Conservation (phyloP, 805 yeast genomes). For the Candida palmyrensis region DNA sequence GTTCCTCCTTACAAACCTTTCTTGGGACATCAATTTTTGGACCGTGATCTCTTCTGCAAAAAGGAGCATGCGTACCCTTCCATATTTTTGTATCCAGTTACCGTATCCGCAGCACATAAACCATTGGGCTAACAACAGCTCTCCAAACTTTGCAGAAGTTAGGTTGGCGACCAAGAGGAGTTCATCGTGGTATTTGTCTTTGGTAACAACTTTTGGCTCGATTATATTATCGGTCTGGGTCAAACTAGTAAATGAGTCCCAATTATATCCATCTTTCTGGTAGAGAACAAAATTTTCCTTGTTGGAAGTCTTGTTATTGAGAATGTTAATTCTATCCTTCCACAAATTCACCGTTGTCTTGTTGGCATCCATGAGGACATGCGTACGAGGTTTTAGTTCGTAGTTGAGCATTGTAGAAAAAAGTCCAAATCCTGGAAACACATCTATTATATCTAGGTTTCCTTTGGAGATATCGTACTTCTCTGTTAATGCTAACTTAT, state of each 20-base stretch:
- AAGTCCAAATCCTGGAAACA: slow-evolving; percentile 55
- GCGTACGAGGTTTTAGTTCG: slow-evolving; percentile 55
- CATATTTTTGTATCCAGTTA: slow-evolving; percentile 70
- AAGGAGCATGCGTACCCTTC: slow-evolving; percentile 69
- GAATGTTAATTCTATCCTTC: slow-evolving; percentile 19
- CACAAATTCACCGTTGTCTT: slow-evolving; percentile 20
- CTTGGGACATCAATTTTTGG: slow-evolving; percentile 49
- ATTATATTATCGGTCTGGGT: slow-evolving; percentile 42
- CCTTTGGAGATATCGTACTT: slow-evolving; percentile 30
- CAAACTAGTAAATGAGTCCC: slow-evolving; percentile 56
- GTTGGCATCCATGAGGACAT: slow-evolving; percentile 57
- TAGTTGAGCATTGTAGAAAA: slow-evolving; percentile 61
- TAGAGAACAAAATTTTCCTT: slow-evolving; percentile 28
- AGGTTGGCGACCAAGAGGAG: slow-evolving; percentile 58
- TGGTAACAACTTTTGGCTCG: slow-evolving; percentile 15
- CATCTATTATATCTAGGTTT: slow-evolving; percentile 49
- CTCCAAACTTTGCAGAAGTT: slow-evolving; percentile 48
- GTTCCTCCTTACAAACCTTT: slow-evolving; percentile 48
- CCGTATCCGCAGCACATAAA: slow-evolving; percentile 58
- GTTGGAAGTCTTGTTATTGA: slow-evolving; percentile 19
- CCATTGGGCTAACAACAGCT: slow-evolving; percentile 72
- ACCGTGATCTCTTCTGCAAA: slow-evolving; percentile 58
- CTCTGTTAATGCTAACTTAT: slow-evolving; percentile 40
- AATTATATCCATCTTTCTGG: slow-evolving; percentile 54
- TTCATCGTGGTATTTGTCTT: slow-evolving; percentile 45